These are phyloP conservation scores for Candida succiphila DNA, from an alignment of 805 yeast species.

Conservation along the genomic window DNA sequence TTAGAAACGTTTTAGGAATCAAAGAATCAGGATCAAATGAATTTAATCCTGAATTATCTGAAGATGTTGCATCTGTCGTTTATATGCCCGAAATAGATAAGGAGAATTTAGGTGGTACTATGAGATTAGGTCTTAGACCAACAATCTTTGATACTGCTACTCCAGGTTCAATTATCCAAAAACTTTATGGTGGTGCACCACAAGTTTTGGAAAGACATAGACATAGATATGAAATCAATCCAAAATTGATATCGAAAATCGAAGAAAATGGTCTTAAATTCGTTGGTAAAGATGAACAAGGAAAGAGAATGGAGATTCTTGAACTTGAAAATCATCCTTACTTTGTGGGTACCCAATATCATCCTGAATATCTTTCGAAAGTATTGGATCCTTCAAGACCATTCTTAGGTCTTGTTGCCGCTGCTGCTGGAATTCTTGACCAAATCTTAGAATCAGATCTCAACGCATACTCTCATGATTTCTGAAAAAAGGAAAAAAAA, in stretches of 20 bases:
- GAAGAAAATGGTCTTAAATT: conserved; percentile 77
- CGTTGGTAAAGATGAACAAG: conserved; percentile 88
- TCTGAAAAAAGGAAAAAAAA: conserved; percentile 8
- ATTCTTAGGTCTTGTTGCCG: conserved; percentile 92
- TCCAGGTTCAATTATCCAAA: conserved; percentile 53
- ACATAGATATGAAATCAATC: conserved; percentile 97
- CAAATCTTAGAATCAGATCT: conserved; percentile 39
- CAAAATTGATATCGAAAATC: conserved; percentile 57
- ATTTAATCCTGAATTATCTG: conserved; percentile 54
- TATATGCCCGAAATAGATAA: conserved; percentile 99
- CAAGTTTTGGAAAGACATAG: conserved; percentile 90
- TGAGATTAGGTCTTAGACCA: conserved; percentile 94
- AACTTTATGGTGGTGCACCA: conserved; percentile 64
- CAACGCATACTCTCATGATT: conserved; percentile 20
- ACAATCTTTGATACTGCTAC: conserved; percentile 67
- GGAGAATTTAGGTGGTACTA: conserved; percentile 94
- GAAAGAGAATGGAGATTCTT: conserved; percentile 87
- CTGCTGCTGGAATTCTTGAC: conserved; percentile 77
- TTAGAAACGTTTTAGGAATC: conserved; percentile 66
- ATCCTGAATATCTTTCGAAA: conserved; percentile 95
- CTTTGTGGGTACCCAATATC: conserved; percentile 94
- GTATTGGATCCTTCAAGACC: conserved; percentile 96
- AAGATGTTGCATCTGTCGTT: conserved; percentile 67
- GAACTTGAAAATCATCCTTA: conserved; percentile 85
- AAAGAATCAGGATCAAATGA: conserved; percentile 72